phyloP scores from a whole-genome alignment of 1,139 yeast species.

The Geotrichum cucujoidarum region DNA sequence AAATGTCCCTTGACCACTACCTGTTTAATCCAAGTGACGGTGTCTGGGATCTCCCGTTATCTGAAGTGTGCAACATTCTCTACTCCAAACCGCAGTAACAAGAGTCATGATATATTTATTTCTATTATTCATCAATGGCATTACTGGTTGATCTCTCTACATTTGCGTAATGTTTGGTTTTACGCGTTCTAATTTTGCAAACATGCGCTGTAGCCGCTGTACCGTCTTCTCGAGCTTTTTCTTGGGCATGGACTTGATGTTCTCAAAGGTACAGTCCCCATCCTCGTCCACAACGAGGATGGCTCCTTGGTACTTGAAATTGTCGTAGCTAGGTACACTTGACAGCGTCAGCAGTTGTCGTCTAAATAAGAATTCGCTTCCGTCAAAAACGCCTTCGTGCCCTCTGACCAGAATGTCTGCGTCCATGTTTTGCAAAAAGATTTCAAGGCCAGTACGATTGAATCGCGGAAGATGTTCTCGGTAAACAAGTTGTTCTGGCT shows the following conservation, averaged over 20 bases:
- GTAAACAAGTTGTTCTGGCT: too few relatives aligned
- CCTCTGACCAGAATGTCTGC: constrained; percentile 98
- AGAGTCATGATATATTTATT: constrained; percentile 28
- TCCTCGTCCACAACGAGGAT: too few relatives aligned
- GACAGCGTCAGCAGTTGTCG: constrained; percentile 93
- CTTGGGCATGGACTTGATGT: too few relatives aligned
- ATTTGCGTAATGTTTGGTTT: not conserved
- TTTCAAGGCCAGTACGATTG: too few relatives aligned
- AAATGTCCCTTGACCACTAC: constrained; percentile 27
- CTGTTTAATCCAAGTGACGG: constrained; percentile 64
- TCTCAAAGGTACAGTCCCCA: too few relatives aligned
- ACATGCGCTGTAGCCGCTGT: constrained; percentile 90
- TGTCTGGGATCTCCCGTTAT: constrained; percentile 75
- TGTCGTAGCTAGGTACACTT: constrained; percentile 95
- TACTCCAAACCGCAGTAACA: constrained; percentile 36
- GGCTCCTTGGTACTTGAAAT: too few relatives aligned
- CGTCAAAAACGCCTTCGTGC: constrained; percentile 98
- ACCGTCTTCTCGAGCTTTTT: too few relatives aligned
- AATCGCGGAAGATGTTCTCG: too few relatives aligned
- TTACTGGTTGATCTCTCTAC: not conserved
- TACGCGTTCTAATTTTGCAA: constrained; percentile 81
- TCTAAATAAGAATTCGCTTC: constrained; percentile 93
- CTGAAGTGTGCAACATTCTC: constrained; percentile 63
- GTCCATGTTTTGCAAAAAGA: too few relatives aligned
- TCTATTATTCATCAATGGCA: constrained; percentile 35